Evolutionary conservation across 768 basidiomycete genomes (phyloP).

Genomic region (Cystoderma amianthinum): DNA sequence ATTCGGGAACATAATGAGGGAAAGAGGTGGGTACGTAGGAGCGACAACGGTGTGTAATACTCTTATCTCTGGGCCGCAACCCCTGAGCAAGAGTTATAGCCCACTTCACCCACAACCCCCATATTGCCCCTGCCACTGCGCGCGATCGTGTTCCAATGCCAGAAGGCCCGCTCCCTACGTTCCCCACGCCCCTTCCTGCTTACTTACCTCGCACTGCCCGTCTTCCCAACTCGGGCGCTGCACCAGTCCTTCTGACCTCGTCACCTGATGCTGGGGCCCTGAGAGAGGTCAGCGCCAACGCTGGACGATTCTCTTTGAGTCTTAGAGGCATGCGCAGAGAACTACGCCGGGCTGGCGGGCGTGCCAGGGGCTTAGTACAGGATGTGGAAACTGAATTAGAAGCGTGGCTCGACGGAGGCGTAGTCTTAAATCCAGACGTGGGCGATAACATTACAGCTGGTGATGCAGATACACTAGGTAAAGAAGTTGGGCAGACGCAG

Average conservation of each 20-base stretch:
- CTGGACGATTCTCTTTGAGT: conserved; percentile 72
- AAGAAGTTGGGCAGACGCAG: conserved; percentile 42
- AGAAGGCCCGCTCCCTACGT: conserved; percentile 47
- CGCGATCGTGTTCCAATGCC: conserved; percentile 42
- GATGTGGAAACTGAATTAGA: conserved; percentile 61
- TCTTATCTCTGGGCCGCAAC: background rate
- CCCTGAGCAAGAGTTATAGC: conserved; percentile 30
- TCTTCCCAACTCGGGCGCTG: too few species aligned
- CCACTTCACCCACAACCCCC: conserved; percentile 64
- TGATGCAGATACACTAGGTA: conserved; percentile 20
- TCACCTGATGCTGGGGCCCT: too few species aligned
- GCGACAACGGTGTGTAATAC: conserved; percentile 66
- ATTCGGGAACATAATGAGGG: conserved; percentile 62
- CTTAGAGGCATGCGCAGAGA: conserved; percentile 69
- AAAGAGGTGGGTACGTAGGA: conserved; percentile 70
- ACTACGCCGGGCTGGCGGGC: conserved; percentile 53
- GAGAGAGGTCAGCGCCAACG: conserved; percentile 55
- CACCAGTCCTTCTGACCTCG: conserved; percentile 31
- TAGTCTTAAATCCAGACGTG: conserved; percentile 44
- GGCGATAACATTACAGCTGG: conserved; percentile 6
- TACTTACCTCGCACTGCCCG: conserved; percentile 59
- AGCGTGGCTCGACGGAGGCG: conserved; percentile 58
- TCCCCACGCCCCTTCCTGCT: conserved; percentile 68
- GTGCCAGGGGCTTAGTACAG: conserved; percentile 55
- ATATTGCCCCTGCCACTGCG: conserved; percentile 57